Conservation (phyloP, 163 green algal genomes). For the Chlorella variabilis region DNA sequence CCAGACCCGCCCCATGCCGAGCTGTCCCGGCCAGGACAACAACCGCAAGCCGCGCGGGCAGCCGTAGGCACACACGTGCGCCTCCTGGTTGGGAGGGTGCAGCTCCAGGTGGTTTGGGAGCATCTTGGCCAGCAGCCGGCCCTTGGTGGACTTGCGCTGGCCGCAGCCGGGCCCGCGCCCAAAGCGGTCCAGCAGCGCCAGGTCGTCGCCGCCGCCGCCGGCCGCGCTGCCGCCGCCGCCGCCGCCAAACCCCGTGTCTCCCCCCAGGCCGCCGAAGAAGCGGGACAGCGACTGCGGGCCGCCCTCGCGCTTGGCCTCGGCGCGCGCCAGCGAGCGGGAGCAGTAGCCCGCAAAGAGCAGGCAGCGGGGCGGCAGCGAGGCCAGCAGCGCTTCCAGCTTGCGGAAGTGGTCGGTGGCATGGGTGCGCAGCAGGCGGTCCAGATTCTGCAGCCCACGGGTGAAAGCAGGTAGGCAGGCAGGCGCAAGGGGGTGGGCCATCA, state of each 20-base stretch:
- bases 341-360: slow-evolving; percentile 49
- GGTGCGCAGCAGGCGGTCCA: slow-evolving; percentile 43
- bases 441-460: neutral
- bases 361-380: slow-evolving; percentile 26
- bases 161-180: neutral
- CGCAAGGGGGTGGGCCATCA: neutral
- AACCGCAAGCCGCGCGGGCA: neutral
- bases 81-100: slow-evolving; percentile 37
- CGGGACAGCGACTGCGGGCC: slow-evolving; percentile 11
- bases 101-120: slow-evolving; percentile 45
- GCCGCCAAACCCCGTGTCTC: slow-evolving; percentile 1
- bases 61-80: neutral
- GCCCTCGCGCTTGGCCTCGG: neutral
- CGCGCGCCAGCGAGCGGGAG: slow-evolving; percentile 26
- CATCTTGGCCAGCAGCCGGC: slow-evolving; percentile 38
- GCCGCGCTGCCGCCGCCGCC: neutral
- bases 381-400: slow-evolving; percentile 38
- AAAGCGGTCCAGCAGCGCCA: slow-evolving; percentile 2
- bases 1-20: too few species aligned
- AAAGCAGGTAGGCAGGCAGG: too few species aligned
- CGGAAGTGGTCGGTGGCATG: slow-evolving; percentile 39
- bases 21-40: too few species aligned
- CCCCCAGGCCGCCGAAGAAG: slow-evolving; percentile 24
- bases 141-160: slow-evolving; percentile 26
- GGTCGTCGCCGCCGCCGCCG: neutral